Percentiles rank a stretch among this genome's conserved stretches.
These are phyloP conservation scores for Rhizoclosmatium sp. DNA, from an alignment of 192 early-diverging fungal species.

Conservation along the genomic window DNA sequence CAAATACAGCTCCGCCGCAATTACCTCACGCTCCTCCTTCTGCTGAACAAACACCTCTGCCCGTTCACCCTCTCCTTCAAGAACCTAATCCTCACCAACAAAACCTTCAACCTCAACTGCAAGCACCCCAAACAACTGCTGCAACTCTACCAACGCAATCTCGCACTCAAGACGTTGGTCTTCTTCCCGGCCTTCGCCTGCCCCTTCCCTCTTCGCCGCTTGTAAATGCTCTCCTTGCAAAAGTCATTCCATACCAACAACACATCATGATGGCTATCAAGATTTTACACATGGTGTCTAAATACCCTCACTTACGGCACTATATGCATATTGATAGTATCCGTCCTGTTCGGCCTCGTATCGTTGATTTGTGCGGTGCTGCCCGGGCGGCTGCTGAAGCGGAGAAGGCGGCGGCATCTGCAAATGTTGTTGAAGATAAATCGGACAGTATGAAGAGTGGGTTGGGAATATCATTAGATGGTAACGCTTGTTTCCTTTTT, in stretches of 20 bases:
- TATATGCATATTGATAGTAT: slow-evolving; percentile 44
- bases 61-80: slow-evolving; percentile 23
- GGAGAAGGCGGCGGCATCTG: neutral
- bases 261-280: slow-evolving; percentile 85
- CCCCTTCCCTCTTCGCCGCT: slow-evolving; percentile 22
- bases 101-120: slow-evolving; percentile 18
- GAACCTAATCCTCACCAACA: slow-evolving; percentile 7
- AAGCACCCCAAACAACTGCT: slow-evolving; percentile 39
- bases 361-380: slow-evolving; percentile 15
- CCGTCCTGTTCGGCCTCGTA: slow-evolving; percentile 17
- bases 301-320: slow-evolving; percentile 84
- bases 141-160: slow-evolving; percentile 43
- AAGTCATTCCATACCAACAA: slow-evolving; percentile 79
- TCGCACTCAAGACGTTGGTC: slow-evolving; percentile 24
- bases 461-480: too few relatives aligned
- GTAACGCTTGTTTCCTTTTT: too few relatives aligned
- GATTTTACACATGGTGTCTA: slow-evolving; percentile 87
- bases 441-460: neutral
- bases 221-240: slow-evolving; percentile 24
- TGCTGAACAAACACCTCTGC: slow-evolving; percentile 18
- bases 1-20: too few relatives aligned
- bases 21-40: slow-evolving; percentile 25
- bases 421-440: neutral
- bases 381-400: slow-evolving; percentile 16
- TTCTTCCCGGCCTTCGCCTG: slow-evolving; percentile 36